phyloP scores from a whole-genome alignment of 768 basidiomycete species.

The Macrolepiota fuliginosa region DNA sequence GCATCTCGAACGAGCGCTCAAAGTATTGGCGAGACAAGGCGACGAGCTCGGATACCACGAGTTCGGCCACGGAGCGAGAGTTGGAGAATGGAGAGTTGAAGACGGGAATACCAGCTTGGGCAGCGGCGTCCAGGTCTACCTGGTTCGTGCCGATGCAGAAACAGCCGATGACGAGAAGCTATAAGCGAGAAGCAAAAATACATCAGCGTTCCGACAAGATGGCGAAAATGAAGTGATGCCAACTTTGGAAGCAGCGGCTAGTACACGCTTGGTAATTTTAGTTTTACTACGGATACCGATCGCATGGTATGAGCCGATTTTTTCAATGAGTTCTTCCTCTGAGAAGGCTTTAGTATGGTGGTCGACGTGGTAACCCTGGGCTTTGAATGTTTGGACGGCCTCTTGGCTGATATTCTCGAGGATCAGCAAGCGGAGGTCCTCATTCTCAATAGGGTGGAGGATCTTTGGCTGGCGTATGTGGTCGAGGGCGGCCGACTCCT shows the following conservation, averaged over 20 bases:
- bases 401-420: constrained; percentile 95
- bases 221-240: constrained; percentile 19
- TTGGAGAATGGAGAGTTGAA: constrained; percentile 99
- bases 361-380: constrained; percentile 90
- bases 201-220: neutral
- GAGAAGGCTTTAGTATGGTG: constrained; percentile 80
- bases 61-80: constrained; percentile 97
- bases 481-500: constrained; percentile 30
- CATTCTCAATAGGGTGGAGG: constrained; percentile 81
- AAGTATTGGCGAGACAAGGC: constrained; percentile 92
- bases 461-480: constrained; percentile 60
- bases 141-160: constrained; percentile 99
- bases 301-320: constrained; percentile 83
- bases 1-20: constrained; percentile 86
- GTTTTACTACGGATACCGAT: constrained; percentile 98
- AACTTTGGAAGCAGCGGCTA: constrained; percentile 86
- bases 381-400: constrained; percentile 76
- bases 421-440: constrained; percentile 76
- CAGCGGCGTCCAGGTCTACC: constrained; percentile 84
- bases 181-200: neutral
- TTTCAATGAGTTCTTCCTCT: constrained; percentile 91
- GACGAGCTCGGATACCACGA: constrained; percentile 92
- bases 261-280: constrained; percentile 87
- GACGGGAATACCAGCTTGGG: constrained; percentile 89
- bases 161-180: constrained; percentile 96